A percentile compares a stretch with the other conserved stretches of the same genome.
phyloP scores from a whole-genome alignment of 1,284 basidiomycete genomes.

The Ceratobasidium sp. region DNA sequence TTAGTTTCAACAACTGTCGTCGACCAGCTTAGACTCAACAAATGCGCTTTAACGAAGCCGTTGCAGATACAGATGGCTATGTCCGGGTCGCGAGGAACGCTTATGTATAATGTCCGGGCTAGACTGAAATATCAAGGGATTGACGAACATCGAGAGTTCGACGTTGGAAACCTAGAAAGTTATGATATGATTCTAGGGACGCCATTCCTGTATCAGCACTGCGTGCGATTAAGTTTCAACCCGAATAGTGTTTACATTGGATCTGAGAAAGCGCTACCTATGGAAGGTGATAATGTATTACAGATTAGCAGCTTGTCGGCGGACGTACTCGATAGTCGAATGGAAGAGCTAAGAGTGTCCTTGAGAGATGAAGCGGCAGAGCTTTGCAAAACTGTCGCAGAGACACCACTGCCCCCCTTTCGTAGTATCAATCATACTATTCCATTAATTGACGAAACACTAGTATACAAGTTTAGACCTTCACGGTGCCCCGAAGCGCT shows the following conservation, averaged over 20 bases:
- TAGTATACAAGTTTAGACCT: constrained; percentile 48
- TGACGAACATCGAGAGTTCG: constrained; percentile 49
- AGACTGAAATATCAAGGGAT: constrained; percentile 54
- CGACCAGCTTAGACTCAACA: constrained; percentile 52
- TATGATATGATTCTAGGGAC: constrained; percentile 53
- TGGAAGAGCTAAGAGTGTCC: constrained; percentile 46
- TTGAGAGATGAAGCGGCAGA: constrained; percentile 48
- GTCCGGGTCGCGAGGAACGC: constrained; percentile 50
- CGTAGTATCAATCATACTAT: constrained; percentile 57
- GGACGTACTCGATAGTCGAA: constrained; percentile 45
- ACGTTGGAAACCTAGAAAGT: constrained; percentile 50
- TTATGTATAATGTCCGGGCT: constrained; percentile 42
- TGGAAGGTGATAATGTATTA: constrained; percentile 46
- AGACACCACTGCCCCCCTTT: constrained; percentile 53
- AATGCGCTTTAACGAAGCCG: constrained; percentile 49
- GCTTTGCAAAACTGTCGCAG: constrained; percentile 50
- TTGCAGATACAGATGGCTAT: constrained; percentile 53
- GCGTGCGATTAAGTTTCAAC: constrained; percentile 49
- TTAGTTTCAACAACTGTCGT: constrained; percentile 57
- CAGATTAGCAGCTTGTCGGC: constrained; percentile 45
- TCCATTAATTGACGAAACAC: constrained; percentile 54
- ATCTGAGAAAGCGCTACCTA: constrained; percentile 28
- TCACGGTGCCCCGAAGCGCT: constrained; percentile 16
- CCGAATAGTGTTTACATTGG: constrained; percentile 48
- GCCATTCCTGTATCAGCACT: constrained; percentile 51